These are phyloP conservation scores for Yamadazyma takamatsuzukensis DNA, from an alignment of 805 yeast species.

Conservation along the genomic window DNA sequence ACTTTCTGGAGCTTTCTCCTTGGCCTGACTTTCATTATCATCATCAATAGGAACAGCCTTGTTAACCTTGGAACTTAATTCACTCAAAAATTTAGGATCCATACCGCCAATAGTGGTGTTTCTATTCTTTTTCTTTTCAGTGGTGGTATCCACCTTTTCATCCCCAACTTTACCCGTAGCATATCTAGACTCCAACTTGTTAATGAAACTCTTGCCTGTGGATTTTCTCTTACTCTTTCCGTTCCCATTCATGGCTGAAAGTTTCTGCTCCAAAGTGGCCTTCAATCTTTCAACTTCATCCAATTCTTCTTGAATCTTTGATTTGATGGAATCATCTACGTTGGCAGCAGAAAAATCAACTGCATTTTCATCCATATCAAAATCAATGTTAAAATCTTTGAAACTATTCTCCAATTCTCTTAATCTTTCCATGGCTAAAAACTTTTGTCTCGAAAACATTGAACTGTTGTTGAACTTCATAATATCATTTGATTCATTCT, in stretches of 20 bases:
- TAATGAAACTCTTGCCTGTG: constrained; percentile 14
- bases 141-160: constrained; percentile 6
- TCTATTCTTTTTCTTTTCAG: constrained; percentile 22
- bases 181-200: constrained; percentile 42
- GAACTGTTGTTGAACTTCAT: constrained; percentile 65
- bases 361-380: constrained; percentile 18
- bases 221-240: constrained; percentile 12
- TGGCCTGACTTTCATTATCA: constrained; percentile 13
- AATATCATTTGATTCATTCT: constrained; percentile 72
- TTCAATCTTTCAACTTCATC: constrained; percentile 40
- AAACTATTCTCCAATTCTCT: constrained; percentile 65
- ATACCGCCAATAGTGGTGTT: constrained; percentile 34
- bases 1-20: constrained; percentile 11
- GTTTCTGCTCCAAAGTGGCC: constrained; percentile 37
- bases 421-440: constrained; percentile 68
- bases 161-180: constrained; percentile 38
- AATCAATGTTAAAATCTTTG: constrained; percentile 60
- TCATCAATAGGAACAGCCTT: constrained; percentile 36
- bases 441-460: constrained; percentile 54
- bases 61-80: constrained; percentile 48
- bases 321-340: constrained; percentile 32
- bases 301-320: constrained; percentile 39
- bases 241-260: constrained; percentile 21
- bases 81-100: constrained; percentile 51
- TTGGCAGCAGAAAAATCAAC: constrained; percentile 12